Evolutionary conservation across 148 eudicot genomes (phyloP).

Genomic region (Camellia lanceoleosa): DNA sequence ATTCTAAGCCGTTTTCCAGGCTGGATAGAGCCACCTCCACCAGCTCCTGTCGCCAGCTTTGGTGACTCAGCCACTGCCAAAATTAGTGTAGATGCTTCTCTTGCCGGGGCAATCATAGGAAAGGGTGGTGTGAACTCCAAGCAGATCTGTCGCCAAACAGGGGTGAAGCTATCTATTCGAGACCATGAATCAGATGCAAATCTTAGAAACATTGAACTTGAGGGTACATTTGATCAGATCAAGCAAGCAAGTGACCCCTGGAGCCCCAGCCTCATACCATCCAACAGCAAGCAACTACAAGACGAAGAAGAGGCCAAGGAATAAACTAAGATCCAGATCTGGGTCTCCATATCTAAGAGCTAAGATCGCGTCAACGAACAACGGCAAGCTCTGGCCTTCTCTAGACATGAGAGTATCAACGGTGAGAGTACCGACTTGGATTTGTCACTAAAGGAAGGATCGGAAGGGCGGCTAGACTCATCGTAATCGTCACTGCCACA

Average conservation of each 20-base stretch:
- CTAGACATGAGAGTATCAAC: too few species aligned
- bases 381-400: too few species aligned
- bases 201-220: constrained; percentile 48
- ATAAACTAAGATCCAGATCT: too few species aligned
- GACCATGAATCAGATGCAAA: constrained; percentile 66
- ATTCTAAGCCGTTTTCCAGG: constrained; percentile 35
- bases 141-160: constrained; percentile 63
- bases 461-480: too few species aligned
- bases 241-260: constrained; percentile 42
- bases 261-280: neutral
- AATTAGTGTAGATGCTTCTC: constrained; percentile 47
- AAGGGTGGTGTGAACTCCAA: constrained; percentile 71
- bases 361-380: too few species aligned
- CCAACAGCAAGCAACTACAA: constrained; percentile 40
- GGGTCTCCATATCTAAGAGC: too few species aligned
- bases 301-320: too few species aligned
- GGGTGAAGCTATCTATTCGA: constrained; percentile 61
- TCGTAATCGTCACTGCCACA: too few species aligned
- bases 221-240: constrained; percentile 47
- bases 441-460: too few species aligned
- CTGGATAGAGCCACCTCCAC: constrained; percentile 37
- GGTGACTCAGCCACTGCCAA: constrained; percentile 44
- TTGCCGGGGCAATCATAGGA: constrained; percentile 72
- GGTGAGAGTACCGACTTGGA: too few species aligned
- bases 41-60: constrained; percentile 37